These are phyloP conservation scores for Onygenales sp. DNA, from an alignment of 2,329 filamentous ascomycete species.

Conservation along the genomic window DNA sequence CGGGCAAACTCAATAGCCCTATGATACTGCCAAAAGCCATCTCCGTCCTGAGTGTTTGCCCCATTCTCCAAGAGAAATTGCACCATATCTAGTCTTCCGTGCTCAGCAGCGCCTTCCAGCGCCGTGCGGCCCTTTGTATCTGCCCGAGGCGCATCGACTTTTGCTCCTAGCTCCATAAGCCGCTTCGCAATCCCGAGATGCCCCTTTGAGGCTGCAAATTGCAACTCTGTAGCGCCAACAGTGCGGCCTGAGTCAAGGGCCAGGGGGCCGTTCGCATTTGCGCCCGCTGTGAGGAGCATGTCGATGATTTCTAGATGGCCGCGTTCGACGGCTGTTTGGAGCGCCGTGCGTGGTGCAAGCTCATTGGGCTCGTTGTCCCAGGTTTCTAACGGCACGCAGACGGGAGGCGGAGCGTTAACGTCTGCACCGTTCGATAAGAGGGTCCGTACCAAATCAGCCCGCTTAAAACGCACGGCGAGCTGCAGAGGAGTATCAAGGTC, in stretches of 20 bases:
- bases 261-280: conserved; percentile 8
- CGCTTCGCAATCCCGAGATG: conserved; percentile 14
- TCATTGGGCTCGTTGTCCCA: not conserved
- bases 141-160: conserved; percentile 14
- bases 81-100: conserved; percentile 21
- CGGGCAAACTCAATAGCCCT: conserved; percentile 12
- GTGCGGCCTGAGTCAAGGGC: not conserved
- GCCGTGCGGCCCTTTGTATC: conserved; percentile 16
- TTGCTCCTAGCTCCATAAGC: conserved; percentile 14
- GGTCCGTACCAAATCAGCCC: conserved; percentile 7
- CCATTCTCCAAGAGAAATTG: conserved; percentile 19
- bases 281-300: not conserved
- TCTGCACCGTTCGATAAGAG: conserved; percentile 12
- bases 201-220: conserved; percentile 18
- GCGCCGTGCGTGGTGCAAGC: not conserved
- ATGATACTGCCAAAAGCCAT: conserved; percentile 7
- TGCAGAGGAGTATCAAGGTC: not conserved
- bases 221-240: conserved; percentile 18
- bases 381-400: not conserved
- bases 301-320: conserved; percentile 2
- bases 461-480: not conserved
- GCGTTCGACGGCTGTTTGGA: not conserved
- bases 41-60: conserved; percentile 8
- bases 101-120: conserved; percentile 19
- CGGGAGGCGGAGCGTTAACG: conserved; percentile 9